phyloP scores from a whole-genome alignment of 2,329 filamentous ascomycete species.

The Coniochaeta pulveracea region DNA sequence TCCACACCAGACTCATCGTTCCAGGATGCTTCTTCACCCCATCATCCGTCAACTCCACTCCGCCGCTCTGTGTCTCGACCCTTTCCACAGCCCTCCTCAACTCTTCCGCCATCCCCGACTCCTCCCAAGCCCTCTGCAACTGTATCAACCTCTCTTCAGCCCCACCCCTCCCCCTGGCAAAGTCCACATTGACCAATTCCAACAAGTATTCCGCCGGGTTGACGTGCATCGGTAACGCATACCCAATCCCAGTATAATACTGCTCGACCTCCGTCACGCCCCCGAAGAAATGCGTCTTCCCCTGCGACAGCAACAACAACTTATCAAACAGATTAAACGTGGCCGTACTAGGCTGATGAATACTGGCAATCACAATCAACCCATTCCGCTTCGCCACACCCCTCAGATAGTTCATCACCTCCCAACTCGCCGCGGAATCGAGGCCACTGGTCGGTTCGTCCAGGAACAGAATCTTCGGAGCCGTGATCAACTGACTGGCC shows the following conservation, averaged over 20 bases:
- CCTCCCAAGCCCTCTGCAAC: conserved; percentile 44
- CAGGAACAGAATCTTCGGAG: conserved; percentile 69
- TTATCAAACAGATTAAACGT: conserved; percentile 77
- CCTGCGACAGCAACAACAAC: conserved; percentile 60
- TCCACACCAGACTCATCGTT: conserved; percentile 39
- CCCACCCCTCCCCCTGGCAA: conserved; percentile 37
- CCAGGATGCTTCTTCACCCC: conserved; percentile 26
- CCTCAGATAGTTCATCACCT: conserved; percentile 66
- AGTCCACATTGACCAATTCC: conserved; percentile 70
- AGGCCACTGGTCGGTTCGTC: conserved; percentile 79
- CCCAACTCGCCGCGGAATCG: conserved; percentile 64
- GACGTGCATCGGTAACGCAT: conserved; percentile 54
- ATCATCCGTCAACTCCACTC: conserved; percentile 13
- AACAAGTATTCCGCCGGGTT: conserved; percentile 77
- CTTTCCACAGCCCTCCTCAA: conserved; percentile 13
- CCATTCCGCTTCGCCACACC: conserved; percentile 55
- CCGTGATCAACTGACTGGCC: conserved; percentile 71
- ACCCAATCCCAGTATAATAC: conserved; percentile 53
- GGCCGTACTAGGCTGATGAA: conserved; percentile 74
- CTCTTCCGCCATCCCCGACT: conserved; percentile 22
- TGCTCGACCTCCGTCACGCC: conserved; percentile 40
- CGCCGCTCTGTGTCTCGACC: conserved; percentile 15
- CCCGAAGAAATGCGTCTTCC: conserved; percentile 64
- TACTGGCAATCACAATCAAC: conserved; percentile 70
- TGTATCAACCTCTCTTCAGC: conserved; percentile 35